Base-by-base conservation (phyloP, 2,329 filamentous ascomycete genomes). In the Microcyclospora pomicola region DNA sequence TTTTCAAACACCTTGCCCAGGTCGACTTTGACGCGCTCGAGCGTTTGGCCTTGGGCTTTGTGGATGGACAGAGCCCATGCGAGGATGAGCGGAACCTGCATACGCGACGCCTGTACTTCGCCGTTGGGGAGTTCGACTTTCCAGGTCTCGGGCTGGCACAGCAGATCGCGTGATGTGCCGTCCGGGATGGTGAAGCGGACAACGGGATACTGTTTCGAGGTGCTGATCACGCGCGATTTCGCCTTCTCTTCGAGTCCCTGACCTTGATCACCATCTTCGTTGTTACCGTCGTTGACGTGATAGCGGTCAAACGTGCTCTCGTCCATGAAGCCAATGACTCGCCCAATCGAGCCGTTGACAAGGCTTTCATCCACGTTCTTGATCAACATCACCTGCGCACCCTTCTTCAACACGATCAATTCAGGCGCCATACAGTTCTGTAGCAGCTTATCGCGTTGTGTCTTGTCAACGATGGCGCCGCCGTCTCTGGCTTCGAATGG, bases 321-420 rank as follows among this genome's bases (percentile, higher is more conserved):
- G 45, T 77, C 67, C 79, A 86, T 87, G 59, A 94, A 93, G 5
- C 72, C 75, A 10, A 80, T 71, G 4, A 98, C 81, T 43, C 82
- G 87, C 15, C 91, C 91, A 9, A 98, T 69, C 0, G 88, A 93
- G 4, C 91, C 91, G 54, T 98, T 98, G 49, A 96, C 91, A 0
- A 98, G 71, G 0, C 75, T 79, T 30, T 94, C 85, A 54, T 98
- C 91, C 63, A 96, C 80, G 51, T 98, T 98, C 61, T 98, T 98
- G 68, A 98, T 95, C n/a, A 98, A 68, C 91, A 98, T 98, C 33
- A 98, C 92, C 56, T 98, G 92, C 0, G 91, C 84, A 9, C 86
- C 84, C 45, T 91, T 80, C 59, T 95, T 96, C 24, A 98, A 64
- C 27, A 82, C 75, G 14, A 98, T 73, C 0, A 62, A 55, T 49